A percentile compares a stretch with the other conserved stretches of the same genome.
phyloP scores from a whole-genome alignment of 306 rosid species.

The cucumber (Cucumis sativus) region DNA sequence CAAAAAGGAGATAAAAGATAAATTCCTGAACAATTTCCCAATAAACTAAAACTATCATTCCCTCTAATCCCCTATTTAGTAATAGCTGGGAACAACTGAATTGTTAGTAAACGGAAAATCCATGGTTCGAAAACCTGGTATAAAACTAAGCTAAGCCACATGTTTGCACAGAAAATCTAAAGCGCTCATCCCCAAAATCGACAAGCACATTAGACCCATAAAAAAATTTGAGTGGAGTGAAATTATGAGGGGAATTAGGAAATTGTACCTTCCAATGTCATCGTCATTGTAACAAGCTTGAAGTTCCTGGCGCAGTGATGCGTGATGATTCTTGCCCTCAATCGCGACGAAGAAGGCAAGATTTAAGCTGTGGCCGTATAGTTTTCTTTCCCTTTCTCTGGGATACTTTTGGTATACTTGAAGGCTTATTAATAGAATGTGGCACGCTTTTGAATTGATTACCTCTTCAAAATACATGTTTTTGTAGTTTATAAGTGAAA shows the following conservation, averaged over 20 bases:
- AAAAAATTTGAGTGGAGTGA: background rate
- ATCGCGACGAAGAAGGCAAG: background rate
- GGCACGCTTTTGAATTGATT: background rate
- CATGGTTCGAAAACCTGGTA: background rate
- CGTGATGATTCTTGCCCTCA: slow-evolving; percentile 9
- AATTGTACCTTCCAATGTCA: slow-evolving; percentile 33
- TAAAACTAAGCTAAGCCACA: background rate
- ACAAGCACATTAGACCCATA: background rate
- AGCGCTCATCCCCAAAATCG: background rate
- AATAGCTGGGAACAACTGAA: background rate
- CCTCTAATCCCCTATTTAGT: background rate
- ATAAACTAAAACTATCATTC: background rate
- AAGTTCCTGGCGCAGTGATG: slow-evolving; percentile 7
- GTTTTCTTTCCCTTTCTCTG: background rate
- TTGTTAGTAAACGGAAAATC: background rate
- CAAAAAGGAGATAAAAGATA: background rate
- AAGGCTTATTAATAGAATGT: background rate
- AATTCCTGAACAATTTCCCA: background rate
- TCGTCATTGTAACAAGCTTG: slow-evolving; percentile 20
- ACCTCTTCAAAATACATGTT: no score
- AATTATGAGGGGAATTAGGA: background rate
- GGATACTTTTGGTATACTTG: background rate
- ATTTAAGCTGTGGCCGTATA: background rate
- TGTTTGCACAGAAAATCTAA: background rate
- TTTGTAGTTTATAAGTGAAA: no score